Conservation (phyloP, 1,284 basidiomycete genomes). For the Apiotrichum sp. region DNA sequence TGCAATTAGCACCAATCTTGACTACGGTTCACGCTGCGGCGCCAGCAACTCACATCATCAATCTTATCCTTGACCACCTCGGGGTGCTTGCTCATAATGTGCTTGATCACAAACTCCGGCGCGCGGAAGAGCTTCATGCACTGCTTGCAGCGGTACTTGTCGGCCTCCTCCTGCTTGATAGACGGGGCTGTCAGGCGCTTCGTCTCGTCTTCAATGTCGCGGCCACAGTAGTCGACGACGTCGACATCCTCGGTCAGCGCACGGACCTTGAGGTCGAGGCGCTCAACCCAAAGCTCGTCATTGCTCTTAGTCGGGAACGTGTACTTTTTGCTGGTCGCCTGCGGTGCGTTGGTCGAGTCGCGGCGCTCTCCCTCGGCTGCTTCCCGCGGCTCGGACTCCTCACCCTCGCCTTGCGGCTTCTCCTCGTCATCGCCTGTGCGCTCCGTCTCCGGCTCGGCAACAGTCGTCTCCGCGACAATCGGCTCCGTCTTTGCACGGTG, state of each 20-base stretch:
- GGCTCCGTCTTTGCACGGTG: constrained; percentile 53
- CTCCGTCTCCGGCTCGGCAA: constrained; percentile 22
- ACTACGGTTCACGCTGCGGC: constrained; percentile 1
- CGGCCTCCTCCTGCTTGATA: constrained; percentile 90
- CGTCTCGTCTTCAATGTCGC: constrained; percentile 79
- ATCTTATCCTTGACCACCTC: constrained; percentile 57
- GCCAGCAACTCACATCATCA: constrained; percentile 36
- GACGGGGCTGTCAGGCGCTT: constrained; percentile 66
- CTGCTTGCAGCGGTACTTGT: constrained; percentile 88
- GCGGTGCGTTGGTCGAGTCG: constrained; percentile 1
- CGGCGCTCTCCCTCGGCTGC: constrained; percentile 49
- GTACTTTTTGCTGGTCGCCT: constrained; percentile 9
- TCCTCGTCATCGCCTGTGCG: constrained; percentile 25
- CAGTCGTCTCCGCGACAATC: constrained; percentile 40
- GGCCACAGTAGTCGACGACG: constrained; percentile 77
- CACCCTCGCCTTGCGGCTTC: constrained; percentile 28
- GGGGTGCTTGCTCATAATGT: constrained; percentile 79
- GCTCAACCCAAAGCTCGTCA: constrained; percentile 83
- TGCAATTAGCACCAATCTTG: constrained; percentile 34
- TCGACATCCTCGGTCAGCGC: constrained; percentile 55
- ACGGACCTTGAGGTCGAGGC: constrained; percentile 53
- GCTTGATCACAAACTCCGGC: constrained; percentile 89
- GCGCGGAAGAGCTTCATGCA: constrained; percentile 95
- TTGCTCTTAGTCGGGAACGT: constrained; percentile 30
- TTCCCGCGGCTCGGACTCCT: constrained; percentile 48